Conservation (phyloP, 2,329 filamentous ascomycete genomes). For the Penicillium freii region DNA sequence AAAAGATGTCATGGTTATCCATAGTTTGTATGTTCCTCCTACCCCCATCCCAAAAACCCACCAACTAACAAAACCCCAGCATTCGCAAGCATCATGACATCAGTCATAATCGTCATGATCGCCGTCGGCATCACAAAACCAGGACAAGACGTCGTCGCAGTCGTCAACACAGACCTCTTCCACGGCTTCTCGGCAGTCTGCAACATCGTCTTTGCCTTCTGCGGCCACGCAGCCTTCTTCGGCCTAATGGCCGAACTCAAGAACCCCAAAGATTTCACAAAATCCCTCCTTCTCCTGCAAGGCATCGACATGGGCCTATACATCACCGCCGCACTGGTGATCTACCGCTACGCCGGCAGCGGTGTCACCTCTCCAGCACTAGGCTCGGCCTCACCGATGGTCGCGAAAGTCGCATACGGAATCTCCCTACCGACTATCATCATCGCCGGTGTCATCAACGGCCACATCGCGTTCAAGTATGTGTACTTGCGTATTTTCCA, state of each 20-base stretch:
- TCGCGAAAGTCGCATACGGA: constrained; percentile 66
- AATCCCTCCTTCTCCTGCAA: constrained; percentile 63
- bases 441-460: constrained; percentile 69
- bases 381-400: constrained; percentile 55
- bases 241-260: constrained; percentile 64
- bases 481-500: constrained; percentile 64
- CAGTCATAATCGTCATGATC: constrained; percentile 66
- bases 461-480: constrained; percentile 64
- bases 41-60: fast-evolving
- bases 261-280: constrained; percentile 59
- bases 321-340: constrained; percentile 63
- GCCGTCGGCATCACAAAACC: constrained; percentile 57
- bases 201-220: constrained; percentile 72
- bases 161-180: constrained; percentile 48
- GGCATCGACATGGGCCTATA: constrained; percentile 61
- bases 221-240: constrained; percentile 68
- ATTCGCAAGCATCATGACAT: constrained; percentile 62
- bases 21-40: constrained; percentile 46
- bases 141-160: constrained; percentile 37
- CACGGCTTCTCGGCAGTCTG: constrained; percentile 60
- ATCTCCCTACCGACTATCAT: constrained; percentile 69
- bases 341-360: constrained; percentile 65
- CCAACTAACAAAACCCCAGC: constrained; percentile 37
- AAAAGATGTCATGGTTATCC: constrained; percentile 62
- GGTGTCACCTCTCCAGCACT: constrained; percentile 65